Base-by-base conservation (phyloP, 441 rosid genomes). In the Gossypium davidsonii region DNA sequence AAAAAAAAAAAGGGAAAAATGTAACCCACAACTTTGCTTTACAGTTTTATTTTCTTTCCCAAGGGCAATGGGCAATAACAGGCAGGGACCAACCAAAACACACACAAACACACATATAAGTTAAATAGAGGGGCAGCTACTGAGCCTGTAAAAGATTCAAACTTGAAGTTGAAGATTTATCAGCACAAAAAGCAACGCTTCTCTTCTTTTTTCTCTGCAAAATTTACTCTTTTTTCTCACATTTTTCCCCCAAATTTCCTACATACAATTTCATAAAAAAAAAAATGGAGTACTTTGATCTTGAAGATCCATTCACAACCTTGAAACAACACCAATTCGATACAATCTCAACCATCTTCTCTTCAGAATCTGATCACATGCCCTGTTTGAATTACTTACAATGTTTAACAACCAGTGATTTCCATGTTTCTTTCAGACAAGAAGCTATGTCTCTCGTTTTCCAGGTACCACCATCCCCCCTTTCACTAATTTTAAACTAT, bases 351-450 rank as follows among this genome's bases (percentile, higher is more conserved):
- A 55, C 74, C 64, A 87, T 89, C 5, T 86, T 87, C 77, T 78
- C 81, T 49, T 72, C 78, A 25, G 91, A 89, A 71, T 71, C 86
- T 58, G 85, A 83, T 68, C 89, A 89, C 74, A 84, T 87, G 88
- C 89, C 90, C 34, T 76, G 83, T 3, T 61, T n/a, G 14, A 69
- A 65, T 18, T 78, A 79, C 71, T 5, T 79, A 8, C 72, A 75
- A 20, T 66, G 75, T 66, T 76, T 81, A n/a, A 76, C 71, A 67
- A 66, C 70, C 39, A 67, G 61, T 17, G 81, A 37, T 28, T 78
- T 79, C 49, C 68, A 64, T 48, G 76, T 70, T 72, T 65, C 83
- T 18, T 78, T 79, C 75, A 86, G 94, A 14, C 83, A 77, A 53
- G 85, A 85, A 71, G 83, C 90, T 15, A 64, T 88, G n/a, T 85